These are phyloP conservation scores for Ustilago trichophora DNA, from an alignment of 1,284 basidiomycete species.

Conservation along the genomic window DNA sequence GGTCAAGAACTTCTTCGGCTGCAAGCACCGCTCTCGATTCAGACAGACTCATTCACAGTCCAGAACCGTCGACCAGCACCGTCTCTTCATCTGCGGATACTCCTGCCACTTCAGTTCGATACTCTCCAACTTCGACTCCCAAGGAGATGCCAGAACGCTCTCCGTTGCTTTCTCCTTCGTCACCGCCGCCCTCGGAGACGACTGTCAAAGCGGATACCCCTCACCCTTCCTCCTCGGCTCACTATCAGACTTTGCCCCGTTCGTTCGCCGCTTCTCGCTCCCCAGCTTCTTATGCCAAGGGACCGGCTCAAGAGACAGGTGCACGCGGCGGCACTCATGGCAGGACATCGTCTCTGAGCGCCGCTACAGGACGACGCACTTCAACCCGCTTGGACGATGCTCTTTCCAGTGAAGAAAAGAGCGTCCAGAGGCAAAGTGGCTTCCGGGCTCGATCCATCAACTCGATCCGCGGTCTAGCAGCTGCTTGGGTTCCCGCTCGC, in stretches of 20 bases:
- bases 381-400: not conserved
- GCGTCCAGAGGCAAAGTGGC: slow-evolving; percentile 18
- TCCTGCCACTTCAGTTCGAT: slow-evolving; percentile 12
- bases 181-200: slow-evolving; percentile 13
- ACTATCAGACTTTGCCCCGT: slow-evolving; percentile 13
- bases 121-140: slow-evolving; percentile 4
- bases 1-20: slow-evolving; percentile 13
- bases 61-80: slow-evolving; percentile 4
- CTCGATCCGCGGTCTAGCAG: slow-evolving; percentile 33
- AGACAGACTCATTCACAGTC: slow-evolving; percentile 7
- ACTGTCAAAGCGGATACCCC: slow-evolving; percentile 16
- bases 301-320: not conserved
- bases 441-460: slow-evolving; percentile 39
- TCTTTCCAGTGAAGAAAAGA: slow-evolving; percentile 12
- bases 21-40: slow-evolving; percentile 8
- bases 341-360: slow-evolving; percentile 14
- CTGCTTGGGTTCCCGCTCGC: slow-evolving; percentile 37
- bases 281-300: not conserved
- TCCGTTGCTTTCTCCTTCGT: not conserved
- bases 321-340: slow-evolving; percentile 2
- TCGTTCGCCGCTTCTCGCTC: slow-evolving; percentile 9
- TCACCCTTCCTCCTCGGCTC: too few species aligned
- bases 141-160: slow-evolving; percentile 2
- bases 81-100: slow-evolving; percentile 17
- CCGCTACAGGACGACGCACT: not conserved